phyloP scores from a whole-genome alignment of 805 yeast genomes.

The Naumovozyma dairenensis region DNA sequence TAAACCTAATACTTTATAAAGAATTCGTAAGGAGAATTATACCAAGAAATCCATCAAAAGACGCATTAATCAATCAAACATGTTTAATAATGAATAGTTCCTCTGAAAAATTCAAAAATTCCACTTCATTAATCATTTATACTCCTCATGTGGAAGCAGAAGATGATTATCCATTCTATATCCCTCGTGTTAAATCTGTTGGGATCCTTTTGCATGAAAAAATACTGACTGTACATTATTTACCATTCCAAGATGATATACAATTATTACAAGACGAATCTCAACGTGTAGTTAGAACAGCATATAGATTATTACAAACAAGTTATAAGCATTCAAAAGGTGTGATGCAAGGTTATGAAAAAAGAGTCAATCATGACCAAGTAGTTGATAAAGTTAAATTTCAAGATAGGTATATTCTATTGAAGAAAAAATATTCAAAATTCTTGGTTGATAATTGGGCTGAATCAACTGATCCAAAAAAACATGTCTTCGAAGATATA shows the following conservation, averaged over 20 bases:
- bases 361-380: conserved; percentile 79
- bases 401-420: conserved; percentile 68
- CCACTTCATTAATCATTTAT: conserved; percentile 54
- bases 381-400: conserved; percentile 76
- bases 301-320: conserved; percentile 68
- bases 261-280: conserved; percentile 27
- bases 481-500: conserved; percentile 92
- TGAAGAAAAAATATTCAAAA: conserved; percentile 77
- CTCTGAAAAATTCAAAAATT: conserved; percentile 17
- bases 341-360: conserved; percentile 72
- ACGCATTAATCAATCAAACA: conserved; percentile 74
- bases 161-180: conserved; percentile 71
- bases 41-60: conserved; percentile 88
- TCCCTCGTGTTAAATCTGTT: conserved; percentile 77
- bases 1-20: conserved; percentile 29
- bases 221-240: conserved; percentile 60
- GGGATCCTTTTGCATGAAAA: conserved; percentile 48
- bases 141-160: conserved; percentile 58
- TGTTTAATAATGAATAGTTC: conserved; percentile 42
- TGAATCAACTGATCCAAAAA: conserved; percentile 90
- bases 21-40: conserved; percentile 72
- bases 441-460: conserved; percentile 71
- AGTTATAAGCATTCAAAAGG: conserved; percentile 79
- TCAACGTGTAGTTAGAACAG: conserved; percentile 71
- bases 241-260: conserved; percentile 43